Percentiles rank a stretch among this genome's conserved stretches.
phyloP scores from a whole-genome alignment of 257 asterid genomes.

The Sherardia arvensis region DNA sequence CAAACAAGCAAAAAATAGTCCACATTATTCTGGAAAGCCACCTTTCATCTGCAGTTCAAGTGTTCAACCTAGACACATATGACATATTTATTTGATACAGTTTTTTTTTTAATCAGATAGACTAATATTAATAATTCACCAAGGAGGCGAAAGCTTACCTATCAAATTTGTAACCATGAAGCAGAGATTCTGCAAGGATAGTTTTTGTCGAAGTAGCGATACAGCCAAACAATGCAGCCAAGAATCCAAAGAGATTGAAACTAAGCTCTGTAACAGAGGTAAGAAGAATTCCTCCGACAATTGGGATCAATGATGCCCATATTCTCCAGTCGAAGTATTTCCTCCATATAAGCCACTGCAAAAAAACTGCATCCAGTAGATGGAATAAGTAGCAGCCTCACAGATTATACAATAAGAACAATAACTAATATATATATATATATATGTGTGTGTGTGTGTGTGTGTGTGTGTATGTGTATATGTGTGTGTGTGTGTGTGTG shows the following conservation, averaged over 20 bases:
- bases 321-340: slow-evolving; percentile 38
- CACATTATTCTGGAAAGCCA: neutral
- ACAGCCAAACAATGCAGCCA: slow-evolving; percentile 46
- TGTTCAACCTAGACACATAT: too few species aligned
- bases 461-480: too few species aligned
- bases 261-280: slow-evolving; percentile 45
- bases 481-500: too few species aligned
- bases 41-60: neutral
- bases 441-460: too few species aligned
- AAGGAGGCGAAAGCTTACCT: slow-evolving; percentile 21
- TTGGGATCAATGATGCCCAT: slow-evolving; percentile 39
- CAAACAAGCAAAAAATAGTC: neutral
- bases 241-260: slow-evolving; percentile 34
- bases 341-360: slow-evolving; percentile 48
- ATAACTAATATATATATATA: too few species aligned
- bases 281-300: slow-evolving; percentile 51
- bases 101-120: too few species aligned
- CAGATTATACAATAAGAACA: neutral
- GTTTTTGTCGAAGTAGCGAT: slow-evolving; percentile 48
- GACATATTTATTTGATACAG: too few species aligned
- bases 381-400: slow-evolving; percentile 8
- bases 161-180: slow-evolving; percentile 44
- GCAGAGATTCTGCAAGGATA: slow-evolving; percentile 40
- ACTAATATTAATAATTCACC: too few species aligned
- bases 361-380: slow-evolving; percentile 24